phyloP scores from a whole-genome alignment of 768 basidiomycete genomes.

The Artomyces pyxidatus region DNA sequence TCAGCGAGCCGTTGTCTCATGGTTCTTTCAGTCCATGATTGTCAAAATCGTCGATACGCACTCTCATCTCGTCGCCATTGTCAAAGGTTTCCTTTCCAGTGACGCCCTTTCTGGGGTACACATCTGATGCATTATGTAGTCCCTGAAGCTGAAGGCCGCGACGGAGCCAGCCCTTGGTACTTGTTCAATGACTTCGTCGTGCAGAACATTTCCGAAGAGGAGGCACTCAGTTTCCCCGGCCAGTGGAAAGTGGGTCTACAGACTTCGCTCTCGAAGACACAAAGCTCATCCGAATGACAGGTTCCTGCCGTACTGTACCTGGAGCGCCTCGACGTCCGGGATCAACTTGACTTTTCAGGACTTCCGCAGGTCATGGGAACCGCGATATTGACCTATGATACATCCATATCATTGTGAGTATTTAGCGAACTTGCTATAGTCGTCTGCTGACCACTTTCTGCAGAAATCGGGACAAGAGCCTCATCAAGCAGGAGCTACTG shows the following conservation, averaged over 20 bases:
- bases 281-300: too few relatives aligned
- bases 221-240: constrained; percentile 82
- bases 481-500: constrained; percentile 76
- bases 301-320: constrained; percentile 87
- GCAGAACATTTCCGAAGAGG: constrained; percentile 71
- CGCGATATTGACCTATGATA: constrained; percentile 74
- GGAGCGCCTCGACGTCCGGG: constrained; percentile 59
- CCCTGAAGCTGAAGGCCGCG: constrained; percentile 48
- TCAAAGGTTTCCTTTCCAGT: constrained; percentile 51
- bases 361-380: constrained; percentile 65
- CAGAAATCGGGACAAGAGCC: constrained; percentile 66
- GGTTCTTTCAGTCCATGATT: constrained; percentile 55
- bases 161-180: constrained; percentile 62
- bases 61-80: constrained; percentile 82
- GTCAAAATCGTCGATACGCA: constrained; percentile 65
- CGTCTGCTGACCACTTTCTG: background rate
- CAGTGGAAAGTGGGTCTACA: constrained; percentile 73
- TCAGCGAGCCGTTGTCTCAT: background rate
- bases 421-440: background rate
- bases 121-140: constrained; percentile 36
- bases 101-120: too few relatives aligned
- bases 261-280: background rate
- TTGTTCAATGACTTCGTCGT: constrained; percentile 98
- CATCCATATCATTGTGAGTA: constrained; percentile 76
- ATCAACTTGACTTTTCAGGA: constrained; percentile 50